These are phyloP conservation scores for Solanum megistacrolobum DNA, from an alignment of 257 asterid genomes.

Conservation along the genomic window DNA sequence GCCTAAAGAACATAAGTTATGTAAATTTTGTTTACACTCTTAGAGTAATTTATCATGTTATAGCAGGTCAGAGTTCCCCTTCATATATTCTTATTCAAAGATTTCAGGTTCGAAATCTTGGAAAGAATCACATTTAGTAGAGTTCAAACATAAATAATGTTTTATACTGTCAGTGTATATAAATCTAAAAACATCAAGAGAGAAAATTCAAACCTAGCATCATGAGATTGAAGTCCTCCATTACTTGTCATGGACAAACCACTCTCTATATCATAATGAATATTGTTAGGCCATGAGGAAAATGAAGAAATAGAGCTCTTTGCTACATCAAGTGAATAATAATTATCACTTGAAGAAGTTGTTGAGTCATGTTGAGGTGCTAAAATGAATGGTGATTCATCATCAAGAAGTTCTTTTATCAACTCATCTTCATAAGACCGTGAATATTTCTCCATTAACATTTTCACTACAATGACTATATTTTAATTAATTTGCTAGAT, in stretches of 20 bases:
- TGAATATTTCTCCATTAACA: constrained; percentile 14
- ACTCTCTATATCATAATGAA: constrained; percentile 16
- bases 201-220: constrained; percentile 26
- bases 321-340: background rate
- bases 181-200: background rate
- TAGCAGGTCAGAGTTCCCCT: background rate
- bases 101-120: background rate
- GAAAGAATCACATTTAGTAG: background rate
- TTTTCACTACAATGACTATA: background rate
- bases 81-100: background rate
- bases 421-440: constrained; percentile 31
- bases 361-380: constrained; percentile 19
- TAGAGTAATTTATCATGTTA: background rate
- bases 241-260: constrained; percentile 13
- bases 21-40: background rate
- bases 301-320: background rate
- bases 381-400: constrained; percentile 35
- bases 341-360: background rate
- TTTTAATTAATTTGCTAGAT: background rate
- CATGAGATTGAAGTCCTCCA: constrained; percentile 12
- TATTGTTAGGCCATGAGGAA: constrained; percentile 15
- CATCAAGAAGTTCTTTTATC: constrained; percentile 41
- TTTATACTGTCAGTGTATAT: background rate
- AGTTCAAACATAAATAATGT: too few relatives aligned
- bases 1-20: background rate